Evolutionary conservation across 169 alveolate species (phyloP), one percentile per base, ranked within the genome.

Genomic region (Plasmodium malariae): DNA sequence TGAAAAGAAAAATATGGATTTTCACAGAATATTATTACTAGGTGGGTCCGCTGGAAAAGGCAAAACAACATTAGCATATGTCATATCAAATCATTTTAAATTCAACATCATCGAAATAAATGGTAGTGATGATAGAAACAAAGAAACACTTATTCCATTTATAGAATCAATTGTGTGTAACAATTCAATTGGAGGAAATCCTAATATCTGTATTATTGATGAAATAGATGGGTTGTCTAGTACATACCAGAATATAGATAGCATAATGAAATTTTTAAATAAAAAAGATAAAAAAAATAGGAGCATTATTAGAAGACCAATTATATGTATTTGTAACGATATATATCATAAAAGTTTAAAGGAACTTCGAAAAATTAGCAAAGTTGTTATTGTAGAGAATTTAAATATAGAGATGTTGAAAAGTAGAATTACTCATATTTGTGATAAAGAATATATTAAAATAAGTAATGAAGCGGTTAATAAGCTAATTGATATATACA

Each of bases 11-110:
- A 62, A 62, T 49, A 91, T 55, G 19, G 91, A 85, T 26, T 92
- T 88, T 59, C 67, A 73, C 48, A 90, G 85, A 85, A 87, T 95
- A 21, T 57, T 92, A 49, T 92, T 98, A 57, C 74, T 98, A 14
- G 96, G 98, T 14, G 99, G 99, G 0, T 98, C 99, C 45, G 99
- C 99, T 11, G 99, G 99, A 17, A 96, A 97, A 60, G 99, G 99
- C 1, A 98, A 98, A 94, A 97, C 99, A 19, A 94, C 98, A 3
- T 87, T 97, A 12, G 97, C 96, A 1, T 92, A 97, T 89, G 94
- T 98, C 14, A 78, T 97, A 0, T 97, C 99, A 0, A 93, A 95
- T 68, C 94, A 96, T 87, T 95, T 97, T 55, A 98, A 99, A 21
- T 98, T 94, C 93, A 95, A 97, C 76, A 95, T 97, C 17, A 94